Evolutionary conservation across 164 flowering plant species (phyloP).

Genomic region (Vitis labrusca): DNA sequence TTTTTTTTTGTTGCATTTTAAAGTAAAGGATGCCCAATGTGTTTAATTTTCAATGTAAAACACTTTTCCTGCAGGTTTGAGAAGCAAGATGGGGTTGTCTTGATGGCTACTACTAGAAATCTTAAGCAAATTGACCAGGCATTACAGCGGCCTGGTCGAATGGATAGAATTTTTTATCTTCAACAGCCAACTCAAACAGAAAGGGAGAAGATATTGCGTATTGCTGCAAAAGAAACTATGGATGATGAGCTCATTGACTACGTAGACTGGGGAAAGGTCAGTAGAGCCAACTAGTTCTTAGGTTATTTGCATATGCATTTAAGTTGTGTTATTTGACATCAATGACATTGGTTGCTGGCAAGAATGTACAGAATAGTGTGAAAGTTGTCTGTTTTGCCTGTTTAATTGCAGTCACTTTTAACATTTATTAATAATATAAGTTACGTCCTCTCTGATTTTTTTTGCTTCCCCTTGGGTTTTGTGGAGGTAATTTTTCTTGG

Average conservation of each 20-base stretch:
- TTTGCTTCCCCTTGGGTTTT: too few species aligned
- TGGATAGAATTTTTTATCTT: constrained; percentile 95
- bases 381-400: too few species aligned
- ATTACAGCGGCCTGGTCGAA: constrained; percentile 88
- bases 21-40: too few species aligned
- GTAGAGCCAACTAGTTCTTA: not conserved
- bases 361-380: too few species aligned
- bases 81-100: constrained; percentile 97
- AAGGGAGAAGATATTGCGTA: constrained; percentile 73
- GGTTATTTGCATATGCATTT: not conserved
- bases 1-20: too few species aligned
- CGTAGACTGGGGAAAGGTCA: constrained; percentile 93
- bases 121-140: constrained; percentile 86
- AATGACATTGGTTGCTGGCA: too few species aligned
- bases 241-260: constrained; percentile 71
- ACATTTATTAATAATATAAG: too few species aligned
- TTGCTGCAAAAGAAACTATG: constrained; percentile 87
- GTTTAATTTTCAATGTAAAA: too few species aligned
- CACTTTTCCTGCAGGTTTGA: constrained; percentile 64
- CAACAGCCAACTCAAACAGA: constrained; percentile 78
- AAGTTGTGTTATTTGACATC: not conserved
- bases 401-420: too few species aligned
- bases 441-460: too few species aligned
- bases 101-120: constrained; percentile 92
- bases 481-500: too few species aligned